These are phyloP conservation scores for Saprolegnia diclina DNA, from an alignment of 352 stramenopile genomes.

Conservation along the genomic window DNA sequence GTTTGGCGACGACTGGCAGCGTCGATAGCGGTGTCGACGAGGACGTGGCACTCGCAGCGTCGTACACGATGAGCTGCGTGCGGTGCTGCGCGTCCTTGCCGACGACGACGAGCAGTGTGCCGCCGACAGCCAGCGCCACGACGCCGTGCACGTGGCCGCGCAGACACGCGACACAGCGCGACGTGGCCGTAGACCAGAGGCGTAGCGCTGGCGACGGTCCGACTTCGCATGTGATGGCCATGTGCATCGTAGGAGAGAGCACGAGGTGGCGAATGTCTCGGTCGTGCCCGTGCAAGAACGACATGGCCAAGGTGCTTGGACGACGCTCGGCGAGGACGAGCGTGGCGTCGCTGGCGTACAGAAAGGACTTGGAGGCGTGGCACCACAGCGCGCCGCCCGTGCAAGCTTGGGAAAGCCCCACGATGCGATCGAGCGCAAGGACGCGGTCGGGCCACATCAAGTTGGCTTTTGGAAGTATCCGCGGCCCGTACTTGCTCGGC, in stretches of 20 bases:
- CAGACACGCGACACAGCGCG: constrained; percentile 27
- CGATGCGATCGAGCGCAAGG: constrained; percentile 47
- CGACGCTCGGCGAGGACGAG: constrained; percentile 41
- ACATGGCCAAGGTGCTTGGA: constrained; percentile 18
- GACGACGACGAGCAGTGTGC: constrained; percentile 46
- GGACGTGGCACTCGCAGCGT: constrained; percentile 31
- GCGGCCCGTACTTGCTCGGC: constrained; percentile 4
- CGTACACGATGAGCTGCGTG: constrained; percentile 73
- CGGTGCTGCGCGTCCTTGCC: constrained; percentile 56
- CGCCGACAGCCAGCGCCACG: constrained; percentile 46
- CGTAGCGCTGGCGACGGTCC: background rate
- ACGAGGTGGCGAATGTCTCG: constrained; percentile 36
- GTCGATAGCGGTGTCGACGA: constrained; percentile 10
- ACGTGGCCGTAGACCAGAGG: background rate
- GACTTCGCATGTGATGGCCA: constrained; percentile 46
- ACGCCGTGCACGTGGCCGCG: constrained; percentile 45
- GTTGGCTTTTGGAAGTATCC: constrained; percentile 16
- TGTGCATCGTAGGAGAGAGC: constrained; percentile 36
- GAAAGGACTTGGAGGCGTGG: constrained; percentile 37
- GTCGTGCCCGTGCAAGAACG: constrained; percentile 42
- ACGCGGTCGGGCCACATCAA: constrained; percentile 60
- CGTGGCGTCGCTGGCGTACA: constrained; percentile 60
- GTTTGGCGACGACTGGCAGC: constrained; percentile 51
- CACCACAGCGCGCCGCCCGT: constrained; percentile 48
- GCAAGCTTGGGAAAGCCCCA: constrained; percentile 54